Evolutionary conservation across 2,329 filamentous ascomycete genomes (phyloP), one percentile per base, ranked within the genome.

Genomic region (Pleoardoris graminearum): DNA sequence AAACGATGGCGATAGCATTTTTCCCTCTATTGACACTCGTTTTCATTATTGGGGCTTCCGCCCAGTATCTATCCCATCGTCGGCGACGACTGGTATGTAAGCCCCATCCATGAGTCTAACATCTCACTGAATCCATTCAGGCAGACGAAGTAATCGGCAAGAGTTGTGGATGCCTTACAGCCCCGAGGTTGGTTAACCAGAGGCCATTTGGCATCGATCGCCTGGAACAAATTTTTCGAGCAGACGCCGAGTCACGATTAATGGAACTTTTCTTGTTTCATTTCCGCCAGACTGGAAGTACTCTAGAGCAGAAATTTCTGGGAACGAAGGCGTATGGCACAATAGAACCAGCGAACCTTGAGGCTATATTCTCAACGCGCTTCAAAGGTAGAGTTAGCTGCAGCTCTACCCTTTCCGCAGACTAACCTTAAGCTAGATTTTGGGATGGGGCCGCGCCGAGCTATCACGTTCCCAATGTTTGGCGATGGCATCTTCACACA

Each of bases 401-500:
- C 14, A 25, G n/a, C 19, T 42, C n/a, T 32, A 17, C 17, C 17
- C 38, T 50, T 35, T 38, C n/a, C 27, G 7, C 4, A 37, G 21
- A 22, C 45, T 55, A 17, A 58, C 23, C 30, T 3, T 3, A 23
- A n/a, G 19, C n/a, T 32, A 65, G 76, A 77, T 41, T 78, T 74
- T 68, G 62, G 68, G 3, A 59, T 77, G 7, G 69, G 71, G 0
- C 56, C 67, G 11, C 61, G 74, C 6, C 69, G 68, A 54, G 49
- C 50, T 4, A 65, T 66, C 16, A 73, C 76, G n/a, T 61, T 61
- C 30, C 72, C 71, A 4, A 55, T 77, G 35, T 66, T 79, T 12
- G 75, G 76, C 3, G 54, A 66, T 21, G 74, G 72, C 53, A 69
- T 68, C 51, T 78, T 78, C 57, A 77, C 74, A 4, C 68, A 67